A percentile compares a stretch with the other conserved stretches of the same genome.
Evolutionary conservation across 345 rosid genomes (phyloP).

Genomic region (Salix caprea): DNA sequence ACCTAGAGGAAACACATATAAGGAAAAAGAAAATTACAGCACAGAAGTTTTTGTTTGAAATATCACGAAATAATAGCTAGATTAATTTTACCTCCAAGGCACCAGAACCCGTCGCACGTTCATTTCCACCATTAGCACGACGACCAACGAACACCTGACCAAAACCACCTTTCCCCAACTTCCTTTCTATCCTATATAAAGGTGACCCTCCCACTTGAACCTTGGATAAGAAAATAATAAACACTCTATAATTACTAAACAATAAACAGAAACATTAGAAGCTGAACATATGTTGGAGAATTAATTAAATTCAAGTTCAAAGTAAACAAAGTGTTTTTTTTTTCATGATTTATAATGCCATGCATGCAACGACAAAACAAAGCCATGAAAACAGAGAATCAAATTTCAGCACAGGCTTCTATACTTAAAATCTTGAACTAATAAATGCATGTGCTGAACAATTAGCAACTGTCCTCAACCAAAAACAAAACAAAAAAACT

Average conservation of each 20-base stretch:
- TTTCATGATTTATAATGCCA: neutral
- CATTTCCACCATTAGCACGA: constrained; percentile 29
- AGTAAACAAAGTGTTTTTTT: neutral
- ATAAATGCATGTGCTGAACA: neutral
- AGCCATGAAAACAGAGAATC: neutral
- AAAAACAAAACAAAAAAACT: neutral
- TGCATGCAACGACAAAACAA: neutral
- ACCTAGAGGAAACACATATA: constrained; percentile 9
- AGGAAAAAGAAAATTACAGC: neutral
- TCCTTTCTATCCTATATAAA: constrained; percentile 27
- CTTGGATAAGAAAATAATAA: constrained; percentile 9
- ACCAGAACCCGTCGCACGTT: constrained; percentile 47
- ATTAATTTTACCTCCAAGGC: constrained; percentile 63
- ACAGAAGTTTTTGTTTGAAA: neutral
- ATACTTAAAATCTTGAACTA: neutral
- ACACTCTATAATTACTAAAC: neutral
- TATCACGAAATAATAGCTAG: neutral
- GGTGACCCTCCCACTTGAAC: constrained; percentile 38
- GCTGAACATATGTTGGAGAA: neutral
- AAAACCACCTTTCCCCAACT: constrained; percentile 36
- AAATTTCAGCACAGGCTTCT: neutral
- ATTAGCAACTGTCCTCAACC: neutral
- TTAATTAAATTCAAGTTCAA: neutral
- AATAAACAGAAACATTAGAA: neutral
- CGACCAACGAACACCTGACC: constrained; percentile 39